Conservation (phyloP, 2,329 filamentous ascomycete species). For the Didymella segeticola region DNA sequence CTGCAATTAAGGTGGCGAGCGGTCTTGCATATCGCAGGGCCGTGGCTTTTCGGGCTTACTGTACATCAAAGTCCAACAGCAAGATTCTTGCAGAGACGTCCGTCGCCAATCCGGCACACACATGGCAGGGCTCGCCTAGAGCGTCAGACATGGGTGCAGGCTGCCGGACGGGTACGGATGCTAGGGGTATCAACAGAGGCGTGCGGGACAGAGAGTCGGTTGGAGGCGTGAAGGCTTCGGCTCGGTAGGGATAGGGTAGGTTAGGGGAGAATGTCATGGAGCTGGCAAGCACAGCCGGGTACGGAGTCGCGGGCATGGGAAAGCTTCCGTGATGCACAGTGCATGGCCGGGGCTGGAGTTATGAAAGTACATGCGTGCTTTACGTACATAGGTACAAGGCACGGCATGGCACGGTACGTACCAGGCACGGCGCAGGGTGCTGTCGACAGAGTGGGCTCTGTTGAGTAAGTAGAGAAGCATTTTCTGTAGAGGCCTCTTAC, state of each 20-base stretch:
- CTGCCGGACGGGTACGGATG: conserved; percentile 8
- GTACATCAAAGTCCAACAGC: conserved; percentile 16
- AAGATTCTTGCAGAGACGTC: conserved; percentile 1
- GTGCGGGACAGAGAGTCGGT: conserved; percentile 17
- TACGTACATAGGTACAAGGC: too few species aligned
- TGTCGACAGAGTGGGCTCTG: neutral
- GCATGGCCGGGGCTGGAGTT: neutral
- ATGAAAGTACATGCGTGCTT: too few species aligned
- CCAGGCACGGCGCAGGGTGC: conserved; percentile 4
- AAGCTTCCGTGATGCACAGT: conserved; percentile 24
- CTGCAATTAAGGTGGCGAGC: conserved; percentile 14
- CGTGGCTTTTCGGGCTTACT: conserved; percentile 10
- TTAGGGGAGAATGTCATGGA: too few species aligned
- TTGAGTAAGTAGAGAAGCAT: too few species aligned
- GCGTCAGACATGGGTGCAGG: conserved; percentile 20
- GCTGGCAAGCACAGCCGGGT: conserved; percentile 19
- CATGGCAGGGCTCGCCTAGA: conserved; percentile 6
- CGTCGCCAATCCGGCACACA: conserved; percentile 16
- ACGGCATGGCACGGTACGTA: too few species aligned
- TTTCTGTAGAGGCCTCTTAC: too few species aligned
- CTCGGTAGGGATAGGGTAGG: too few species aligned
- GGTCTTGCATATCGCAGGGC: conserved; percentile 8
- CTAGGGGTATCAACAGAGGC: conserved; percentile 5
- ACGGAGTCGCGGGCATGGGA: conserved; percentile 21
- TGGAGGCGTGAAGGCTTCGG: conserved; percentile 26